Evolutionary conservation across 2,329 filamentous ascomycete species (phyloP), one percentile per base, ranked within the genome.

Genomic region (Penicillium sp.): DNA sequence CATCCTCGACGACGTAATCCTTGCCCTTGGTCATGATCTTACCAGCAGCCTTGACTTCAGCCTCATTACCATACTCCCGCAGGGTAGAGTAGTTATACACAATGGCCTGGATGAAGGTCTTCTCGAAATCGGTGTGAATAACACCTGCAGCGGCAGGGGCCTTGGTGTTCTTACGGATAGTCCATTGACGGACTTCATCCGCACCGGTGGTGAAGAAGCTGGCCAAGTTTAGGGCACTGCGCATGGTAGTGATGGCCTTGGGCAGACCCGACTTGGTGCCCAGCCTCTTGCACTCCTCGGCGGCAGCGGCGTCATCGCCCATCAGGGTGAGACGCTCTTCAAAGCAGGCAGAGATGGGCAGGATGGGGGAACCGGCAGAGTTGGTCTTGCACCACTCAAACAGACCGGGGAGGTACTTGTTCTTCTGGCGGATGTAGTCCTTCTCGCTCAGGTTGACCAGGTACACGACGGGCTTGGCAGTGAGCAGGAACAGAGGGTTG

Each of bases 11-110:
- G 43, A 76, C 84, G 73, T 99, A 97, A 45, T 97, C 93, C 80
- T 97, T 97, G 70, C 94, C 94, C 83, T 99, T 99, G 52, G 93
- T 97, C 87, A 96, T 90, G 61, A 99, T 75, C 81, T 99, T 99
- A 67, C 94, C 94, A 75, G 93, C 93, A 21, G 93, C 84, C 81
- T 92, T 96, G 62, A 97, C 89, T 62, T 89, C 84, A 20, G 85
- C 80, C 79, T 99, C 94, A 60, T 96, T 91, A 46, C 93, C 93
- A 42, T 89, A 79, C 76, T 97, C 94, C 78, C 88, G 91, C 47
- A 99, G 79, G 2, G 82, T 77, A 21, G 72, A 80, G 77, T 85
- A 99, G 79, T 96, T 97, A 79, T 96, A 97, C 24, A 97, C 91
- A 59, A 99, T 83, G 58, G 83, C 89, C 78, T 99, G 95, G 66